Base-by-base conservation (phyloP, 306 rosid species). In the Clitoria ternatea region DNA sequence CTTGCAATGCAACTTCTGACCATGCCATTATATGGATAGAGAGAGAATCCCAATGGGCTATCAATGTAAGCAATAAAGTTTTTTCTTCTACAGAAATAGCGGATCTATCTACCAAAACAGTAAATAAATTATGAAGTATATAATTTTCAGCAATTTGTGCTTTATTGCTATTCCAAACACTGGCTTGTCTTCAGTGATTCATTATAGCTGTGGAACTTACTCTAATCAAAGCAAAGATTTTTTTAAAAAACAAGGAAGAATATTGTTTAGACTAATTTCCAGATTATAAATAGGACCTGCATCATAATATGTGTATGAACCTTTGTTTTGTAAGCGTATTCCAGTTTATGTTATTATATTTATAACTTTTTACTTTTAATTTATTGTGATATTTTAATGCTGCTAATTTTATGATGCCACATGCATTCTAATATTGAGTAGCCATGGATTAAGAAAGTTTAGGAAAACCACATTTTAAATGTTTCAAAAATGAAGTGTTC, bases 21-120 rank as follows among this genome's bases (percentile, higher is more conserved):
- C 99, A 94, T 77, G 90, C 92, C 57, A 87, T 91, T 70, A 77
- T 94, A 66, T 89, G 97, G 99, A 86, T 94, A 15, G 97, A 94
- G 85, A 87, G 86, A 72, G 99, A 90, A 89, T 81, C 99, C 47
- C 88, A 74, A 65, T 40, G 73, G 78, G 97, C 99, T 49, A 81
- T 87, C 66, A 63, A 89, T 70, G 99, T 94, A 86, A 85, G 97
- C 74, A 44, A 63, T 50, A 54, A 54, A 32, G 19, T 59, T 43
- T 85, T 48, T 77, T 62, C 42, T 9, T 6, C 32, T 29, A 2
- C 33, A 42, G 30, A 66, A 48, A 44, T 55, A 44, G 40, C 60
- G 69, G 11, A 35, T 40, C n/a, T 64, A 20, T 67, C 73, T 49
- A 4, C 54, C 33, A 18, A 35, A 32, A 26, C 17, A 14, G 4